A percentile compares a stretch with the other conserved stretches of the same genome.
These are phyloP conservation scores for Pisolithus marmoratus DNA, from an alignment of 768 basidiomycete genomes.

Conservation along the genomic window DNA sequence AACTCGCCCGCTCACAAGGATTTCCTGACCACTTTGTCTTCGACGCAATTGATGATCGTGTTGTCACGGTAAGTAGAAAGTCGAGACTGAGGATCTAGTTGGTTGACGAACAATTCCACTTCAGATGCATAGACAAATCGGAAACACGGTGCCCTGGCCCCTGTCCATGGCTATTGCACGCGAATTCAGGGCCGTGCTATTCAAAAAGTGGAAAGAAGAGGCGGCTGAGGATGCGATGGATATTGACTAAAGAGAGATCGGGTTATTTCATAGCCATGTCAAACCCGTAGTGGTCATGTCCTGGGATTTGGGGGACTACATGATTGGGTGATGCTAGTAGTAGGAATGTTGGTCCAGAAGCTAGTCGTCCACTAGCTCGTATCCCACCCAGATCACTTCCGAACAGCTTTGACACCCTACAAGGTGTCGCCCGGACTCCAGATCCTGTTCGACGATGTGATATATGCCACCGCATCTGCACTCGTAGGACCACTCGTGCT, in stretches of 20 bases:
- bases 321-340: background rate
- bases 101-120: slow-evolving; percentile 1
- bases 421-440: slow-evolving; percentile 70
- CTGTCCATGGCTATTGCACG: slow-evolving; percentile 60
- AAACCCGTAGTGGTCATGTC: background rate
- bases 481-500: slow-evolving; percentile 43
- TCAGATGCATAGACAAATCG: slow-evolving; percentile 78
- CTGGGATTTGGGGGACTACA: background rate
- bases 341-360: background rate
- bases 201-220: slow-evolving; percentile 44
- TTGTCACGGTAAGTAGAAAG: slow-evolving; percentile 50
- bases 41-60: slow-evolving; percentile 41
- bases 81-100: background rate
- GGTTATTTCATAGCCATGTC: background rate
- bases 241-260: slow-evolving; percentile 22
- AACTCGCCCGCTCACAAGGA: slow-evolving; percentile 75
- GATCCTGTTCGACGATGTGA: slow-evolving; percentile 45
- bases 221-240: slow-evolving; percentile 33
- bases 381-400: slow-evolving; percentile 83
- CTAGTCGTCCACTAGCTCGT: slow-evolving; percentile 46
- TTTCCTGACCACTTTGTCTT: slow-evolving; percentile 75
- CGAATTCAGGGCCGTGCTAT: slow-evolving; percentile 47
- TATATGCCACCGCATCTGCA: slow-evolving; percentile 77
- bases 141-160: slow-evolving; percentile 72
- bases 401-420: slow-evolving; percentile 73